A percentile compares a stretch with the other conserved stretches of the same genome.
Evolutionary conservation across 2,329 filamentous ascomycete species (phyloP).

Genomic region (Trichoderma sp.): DNA sequence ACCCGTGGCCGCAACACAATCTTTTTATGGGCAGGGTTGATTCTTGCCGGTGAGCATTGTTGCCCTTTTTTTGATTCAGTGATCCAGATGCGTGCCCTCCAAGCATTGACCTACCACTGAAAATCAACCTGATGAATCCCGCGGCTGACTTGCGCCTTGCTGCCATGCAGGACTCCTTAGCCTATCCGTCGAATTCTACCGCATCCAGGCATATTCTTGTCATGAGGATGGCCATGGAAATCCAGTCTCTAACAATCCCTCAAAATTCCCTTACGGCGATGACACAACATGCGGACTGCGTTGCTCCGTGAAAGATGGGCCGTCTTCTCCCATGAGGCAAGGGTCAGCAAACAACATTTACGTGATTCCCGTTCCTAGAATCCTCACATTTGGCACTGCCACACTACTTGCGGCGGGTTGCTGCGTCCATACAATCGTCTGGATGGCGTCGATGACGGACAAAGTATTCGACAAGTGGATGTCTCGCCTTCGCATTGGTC

Average conservation of each 20-base stretch:
- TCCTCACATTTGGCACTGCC: constrained; percentile 59
- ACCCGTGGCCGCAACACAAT: constrained; percentile 65
- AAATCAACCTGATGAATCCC: not conserved
- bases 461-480: constrained; percentile 67
- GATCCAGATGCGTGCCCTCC: not conserved
- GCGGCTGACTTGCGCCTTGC: not conserved
- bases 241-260: constrained; percentile 38
- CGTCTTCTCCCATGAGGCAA: constrained; percentile 56
- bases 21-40: constrained; percentile 64
- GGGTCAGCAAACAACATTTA: constrained; percentile 62
- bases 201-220: constrained; percentile 50
- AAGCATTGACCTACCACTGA: not conserved
- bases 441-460: constrained; percentile 62
- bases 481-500: constrained; percentile 42
- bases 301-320: constrained; percentile 50
- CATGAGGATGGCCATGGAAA: constrained; percentile 41
- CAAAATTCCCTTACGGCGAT: constrained; percentile 48
- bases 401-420: constrained; percentile 65
- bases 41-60: constrained; percentile 54
- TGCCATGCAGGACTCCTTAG: constrained; percentile 54
- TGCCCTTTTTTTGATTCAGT: not conserved
- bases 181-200: constrained; percentile 65
- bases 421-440: constrained; percentile 65
- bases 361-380: constrained; percentile 59
- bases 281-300: constrained; percentile 47